Evolutionary conservation across 2,329 filamentous ascomycete species (phyloP), one percentile per base, ranked within the genome.

Genomic region (Cercospora sojina): DNA sequence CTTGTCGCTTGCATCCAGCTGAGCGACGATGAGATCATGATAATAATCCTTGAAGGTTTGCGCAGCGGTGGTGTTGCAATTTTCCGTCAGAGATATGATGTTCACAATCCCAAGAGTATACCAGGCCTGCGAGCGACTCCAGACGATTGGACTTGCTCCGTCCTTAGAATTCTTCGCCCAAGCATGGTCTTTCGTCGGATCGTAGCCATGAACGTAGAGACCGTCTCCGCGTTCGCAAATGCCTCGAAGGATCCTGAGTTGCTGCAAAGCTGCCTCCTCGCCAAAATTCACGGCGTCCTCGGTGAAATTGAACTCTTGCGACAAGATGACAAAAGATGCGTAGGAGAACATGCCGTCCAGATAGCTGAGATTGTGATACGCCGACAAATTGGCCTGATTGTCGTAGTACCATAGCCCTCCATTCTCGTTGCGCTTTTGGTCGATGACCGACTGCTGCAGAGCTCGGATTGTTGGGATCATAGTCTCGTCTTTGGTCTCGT

Each of bases 51-150:
- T 70, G 25, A 82, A 80, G 65, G 79, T 78, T 5, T 69, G 71
- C 31, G 74, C 67, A 1, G 79, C 23, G 10, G 49, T 43, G 70
- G 23, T 53, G 16, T 57, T 55, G 55, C 32, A 27, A 20, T n/a
- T 32, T 4, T 79, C 76, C 38, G 83, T 74, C 1, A 79, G 68
- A 16, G 83, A 80, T 27, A 85, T 74, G 0, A 80, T 78, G 41
- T 87, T 83, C 4, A 86, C 75, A 8, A 87, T 72, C 0, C 81
- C 83, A 74, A 84, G 80, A 10, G 82, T 74, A 69, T 85, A 86
- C 85, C 85, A 87, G 1, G 84, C 85, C 1, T 85, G 72, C 3
- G 83, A 79, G 2, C 86, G 75, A n/a, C 79, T 80, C 86, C 86
- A 88, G 18, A 86, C 82, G 3, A 82, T 74, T 0, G 83, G 84